Base-by-base conservation (phyloP, 2,329 filamentous ascomycete genomes). In the Apiospora aurea region DNA sequence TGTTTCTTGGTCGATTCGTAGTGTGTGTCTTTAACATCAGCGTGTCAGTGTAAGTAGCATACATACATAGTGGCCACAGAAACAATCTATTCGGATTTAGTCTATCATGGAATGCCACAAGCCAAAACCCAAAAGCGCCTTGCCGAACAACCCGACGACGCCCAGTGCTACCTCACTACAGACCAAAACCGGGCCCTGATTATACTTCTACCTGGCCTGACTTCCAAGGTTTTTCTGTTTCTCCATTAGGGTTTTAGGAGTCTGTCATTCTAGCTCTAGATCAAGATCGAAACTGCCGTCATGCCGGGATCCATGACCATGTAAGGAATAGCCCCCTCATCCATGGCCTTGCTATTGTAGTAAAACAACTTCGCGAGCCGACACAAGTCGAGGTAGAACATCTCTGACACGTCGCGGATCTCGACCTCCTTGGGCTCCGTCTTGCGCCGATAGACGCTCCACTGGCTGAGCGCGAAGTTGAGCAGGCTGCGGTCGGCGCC, bases 381-480 rank as follows among this genome's bases (percentile, higher is more conserved):
- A 71, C 76, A 74, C 68, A 82, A 61, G 10, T 77, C 77, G 10
- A 67, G 53, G 71, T 80, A 81, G 61, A 83, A 72, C 70, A 61
- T 70, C 73, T 78, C 74, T 57, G 77, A 80, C 57, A 75, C 73
- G 29, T 76, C 75, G 69, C 72, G 74, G n/a, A 80, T 70, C 70
- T 72, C 72, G 47, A 73, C 61, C 41, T 78, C 76, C 46, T 75
- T 66, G 34, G 70, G 67, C 7, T 72, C 74, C 72, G 74, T 72
- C 38, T 79, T 77, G 24, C 74, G 66, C 44, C 74, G 73, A 51
- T 81, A 78, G 14, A 81, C 75, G 38, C 73, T 73, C 79, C 79
- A 82, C 76, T 81, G 78, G 26, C 81, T 81, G n/a, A 79, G 78
- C 3, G 84, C 84, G 71, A 84, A 85, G 38, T 79, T 82, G 24